Evolutionary conservation across 2,329 filamentous ascomycete genomes (phyloP), one percentile per base, ranked within the genome.

Genomic region (Hortaea werneckii): DNA sequence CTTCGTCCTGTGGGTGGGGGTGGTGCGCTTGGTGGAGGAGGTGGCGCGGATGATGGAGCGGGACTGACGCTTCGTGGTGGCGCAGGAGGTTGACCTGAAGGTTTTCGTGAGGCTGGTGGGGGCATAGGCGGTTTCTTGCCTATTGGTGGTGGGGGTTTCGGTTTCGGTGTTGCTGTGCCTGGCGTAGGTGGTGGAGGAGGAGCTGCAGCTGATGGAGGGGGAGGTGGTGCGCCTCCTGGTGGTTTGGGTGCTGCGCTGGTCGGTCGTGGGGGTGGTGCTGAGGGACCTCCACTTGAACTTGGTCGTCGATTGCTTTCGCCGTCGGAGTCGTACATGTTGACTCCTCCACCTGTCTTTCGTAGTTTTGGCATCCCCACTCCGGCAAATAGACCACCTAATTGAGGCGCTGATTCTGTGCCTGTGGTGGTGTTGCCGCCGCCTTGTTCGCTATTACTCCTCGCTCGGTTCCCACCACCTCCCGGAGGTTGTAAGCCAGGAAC

Each of bases 311-410:
- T 50, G 6, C 76, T 74, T 59, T 88, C 87, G n/a, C 85, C 79
- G 61, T 95, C 89, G 48, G 87, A 89, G 44, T 72, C 73, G 54
- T 76, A 80, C 37, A 72, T 72, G 43, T 71, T 69, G 29, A 74
- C 65, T 41, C 86, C 89, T 46, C 87, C 85, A 3, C 82, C 77
- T 7, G 50, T 57, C 71, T 94, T 95, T 65, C 86, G 85, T 59
- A 98, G 65, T 69, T 95, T 96, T 2, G 92, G 92, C 79, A 96
- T 96, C 34, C 90, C 92, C 32, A 35, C 32, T 32, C 87, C 89
- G 1, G 86, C 87, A 61, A 98, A 95, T 27, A 98, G 66, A 1
- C 92, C 92, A 29, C 74, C 90, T 8, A 96, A 67, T 63, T 95
- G 90, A 8, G 88, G 87, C 41, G 86, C 79, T 13, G 79, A 66